Evolutionary conservation across 1,284 basidiomycete species (phyloP), one percentile per base, ranked within the genome.

Genomic region (Lentinula novae-zelandiae): DNA sequence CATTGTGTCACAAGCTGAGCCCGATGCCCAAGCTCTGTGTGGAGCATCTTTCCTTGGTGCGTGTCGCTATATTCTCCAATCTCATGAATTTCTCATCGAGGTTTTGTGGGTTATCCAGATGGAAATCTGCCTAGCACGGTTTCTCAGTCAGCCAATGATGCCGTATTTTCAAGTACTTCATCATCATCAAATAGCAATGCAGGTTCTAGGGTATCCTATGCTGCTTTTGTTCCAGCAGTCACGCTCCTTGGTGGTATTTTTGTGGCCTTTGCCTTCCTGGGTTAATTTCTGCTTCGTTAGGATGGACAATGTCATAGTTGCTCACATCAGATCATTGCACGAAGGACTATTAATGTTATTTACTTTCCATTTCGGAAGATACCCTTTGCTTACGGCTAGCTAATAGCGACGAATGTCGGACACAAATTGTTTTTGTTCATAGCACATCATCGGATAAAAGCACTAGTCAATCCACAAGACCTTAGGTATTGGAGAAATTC

Each of bases 11-110:
- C 10, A 58, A 34, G 63, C 66, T 0, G 59, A 70, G 52, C 57
- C 66, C 57, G 52, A 67, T 10, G 67, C 67, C 38, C 63, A 63
- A 53, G 61, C 66, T 5, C 65, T 71, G 13, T 83, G 81, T 64
- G 81, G 82, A 15, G 67, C 75, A 44, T 70, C 72, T 50, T 82
- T 82, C 65, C 71, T 74, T 44, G 69, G 81, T 82, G 65, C 63
- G 78, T 68, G 38, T 6, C 15, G 22, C 15, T 34, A 13, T 38
- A 15, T 22, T 49, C 1, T 7, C n/a, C 3, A 36, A 5, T 51
- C 38, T 49, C 40, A 27, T 27, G 27, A 27, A 63, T 49, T 39
- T 39, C 17, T 46, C 9, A 22, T 46, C 39, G 20, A 56, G 39
- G 44, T 5, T 60, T 27, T 3, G 38, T 57, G 65, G 34, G 31